Base-by-base conservation (phyloP, 2,329 filamentous ascomycete species). In the Stemphylium lycopersici region DNA sequence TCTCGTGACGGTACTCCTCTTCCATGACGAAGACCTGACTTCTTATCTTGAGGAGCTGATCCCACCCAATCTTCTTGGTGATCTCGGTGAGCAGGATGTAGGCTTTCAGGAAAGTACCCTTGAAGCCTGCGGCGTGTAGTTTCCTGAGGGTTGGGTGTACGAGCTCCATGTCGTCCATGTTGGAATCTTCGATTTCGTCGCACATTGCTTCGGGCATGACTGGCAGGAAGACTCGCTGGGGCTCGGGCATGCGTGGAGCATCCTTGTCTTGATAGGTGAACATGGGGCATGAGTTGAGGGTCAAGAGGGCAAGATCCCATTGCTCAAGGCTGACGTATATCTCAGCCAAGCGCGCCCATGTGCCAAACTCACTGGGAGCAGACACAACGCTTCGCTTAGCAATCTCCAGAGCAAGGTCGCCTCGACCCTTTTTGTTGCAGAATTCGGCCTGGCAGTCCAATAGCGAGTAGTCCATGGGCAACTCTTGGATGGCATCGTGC, bases 1-100 rank as follows among this genome's bases (percentile, higher is more conserved):
- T 91, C 77, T 98, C 95, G 52, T 88, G 90, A 43, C 95, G 87
- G 73, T 99, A 99, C 75, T 99, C 95, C 70, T 99, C 95, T 74
- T 99, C 95, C 95, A 99, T 99, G 43, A 99, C 95, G 67, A 99
- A 99, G 1, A 99, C 95, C 59, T 93, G 93, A 78, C 93, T 98
- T 64, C 95, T 86, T 68, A 96, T 96, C 76, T 91, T 96, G 46
- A 99, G 81, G 18, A 99, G 82, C 71, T 97, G 91, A 67, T 99
- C 95, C 95, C 95, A 99, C 34, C 95, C 95, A 66, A 99, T 97
- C 76, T 95, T 93, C 57, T 91, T 89, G 0, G 93, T 96, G 81
- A 99, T 93, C 73, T 97, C 93, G 0, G 95, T 98, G 58, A 99
- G 81, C 31, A 99, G 89, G 61, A 88, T 88, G 78, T 99, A 99